Evolutionary conservation across 129 eudicot genomes (phyloP).

Genomic region (Scalesia atractyloides): DNA sequence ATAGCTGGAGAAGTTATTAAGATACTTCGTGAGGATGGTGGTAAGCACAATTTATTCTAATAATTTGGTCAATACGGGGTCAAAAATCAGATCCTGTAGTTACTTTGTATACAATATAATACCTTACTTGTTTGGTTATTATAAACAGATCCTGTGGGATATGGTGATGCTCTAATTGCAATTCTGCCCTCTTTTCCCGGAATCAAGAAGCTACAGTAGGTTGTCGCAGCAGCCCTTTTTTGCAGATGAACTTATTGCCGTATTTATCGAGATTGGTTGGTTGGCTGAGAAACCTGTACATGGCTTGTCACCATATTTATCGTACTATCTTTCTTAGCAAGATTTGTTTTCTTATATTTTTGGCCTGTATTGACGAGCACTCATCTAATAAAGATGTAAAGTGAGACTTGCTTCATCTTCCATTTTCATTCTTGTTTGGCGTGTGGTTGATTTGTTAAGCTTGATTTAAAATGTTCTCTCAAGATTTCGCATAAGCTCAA

Average conservation of each 20-base stretch:
- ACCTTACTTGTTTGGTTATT: constrained; percentile 8
- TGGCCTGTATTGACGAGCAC: constrained; percentile 29
- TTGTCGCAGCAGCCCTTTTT: neutral
- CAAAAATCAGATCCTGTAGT: neutral
- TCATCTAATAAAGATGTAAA: constrained; percentile 29
- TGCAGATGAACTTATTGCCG: constrained; percentile 17
- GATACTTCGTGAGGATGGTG: constrained; percentile 79
- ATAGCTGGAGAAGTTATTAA: constrained; percentile 78
- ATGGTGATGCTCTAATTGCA: constrained; percentile 85
- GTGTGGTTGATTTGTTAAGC: neutral
- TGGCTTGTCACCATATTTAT: constrained; percentile 14
- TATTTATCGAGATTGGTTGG: constrained; percentile 29
- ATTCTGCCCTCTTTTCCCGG: constrained; percentile 95
- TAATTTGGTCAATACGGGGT: neutral
- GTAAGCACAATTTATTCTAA: constrained; percentile 43
- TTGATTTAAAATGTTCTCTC: neutral
- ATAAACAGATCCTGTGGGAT: constrained; percentile 84
- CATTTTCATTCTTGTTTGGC: neutral
- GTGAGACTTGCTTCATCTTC: constrained; percentile 19
- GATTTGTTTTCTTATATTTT: constrained; percentile 9
- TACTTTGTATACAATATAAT: neutral
- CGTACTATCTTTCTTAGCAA: constrained; percentile 3
- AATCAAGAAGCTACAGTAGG: constrained; percentile 70
- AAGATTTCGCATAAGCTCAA: neutral
- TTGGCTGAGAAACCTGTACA: constrained; percentile 27